Percentiles rank a stretch among this genome's conserved stretches.
These are phyloP conservation scores for Passiflora organensis DNA, from an alignment of 345 rosid species.

Conservation along the genomic window DNA sequence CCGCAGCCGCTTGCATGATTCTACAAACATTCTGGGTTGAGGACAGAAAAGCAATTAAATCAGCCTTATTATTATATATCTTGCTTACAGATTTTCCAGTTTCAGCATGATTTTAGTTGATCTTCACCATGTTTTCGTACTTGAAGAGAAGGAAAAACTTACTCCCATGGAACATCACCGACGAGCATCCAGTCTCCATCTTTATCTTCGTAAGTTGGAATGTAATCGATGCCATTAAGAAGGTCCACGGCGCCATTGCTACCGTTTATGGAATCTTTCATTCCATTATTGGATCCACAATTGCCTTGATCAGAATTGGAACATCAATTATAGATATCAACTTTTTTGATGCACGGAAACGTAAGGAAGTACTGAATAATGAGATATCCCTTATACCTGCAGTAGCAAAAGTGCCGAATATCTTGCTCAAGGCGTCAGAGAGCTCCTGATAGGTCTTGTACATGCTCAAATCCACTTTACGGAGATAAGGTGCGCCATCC, in stretches of 20 bases:
- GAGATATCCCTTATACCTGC: constrained; percentile 47
- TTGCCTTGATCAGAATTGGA: too few relatives aligned
- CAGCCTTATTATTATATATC: too few relatives aligned
- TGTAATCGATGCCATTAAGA: constrained; percentile 63
- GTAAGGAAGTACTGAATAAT: too few relatives aligned
- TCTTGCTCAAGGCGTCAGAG: constrained; percentile 57
- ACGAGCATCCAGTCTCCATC: constrained; percentile 98
- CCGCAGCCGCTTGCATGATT: constrained; percentile 82
- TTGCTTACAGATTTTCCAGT: too few relatives aligned
- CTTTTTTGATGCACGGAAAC: too few relatives aligned
- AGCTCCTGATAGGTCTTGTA: constrained; percentile 65
- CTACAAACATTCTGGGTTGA: constrained; percentile 72
- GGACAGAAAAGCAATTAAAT: neutral
- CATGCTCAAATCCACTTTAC: constrained; percentile 76
- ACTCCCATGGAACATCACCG: constrained; percentile 98
- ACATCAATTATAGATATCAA: too few relatives aligned
- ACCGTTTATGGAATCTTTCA: constrained; percentile 66
- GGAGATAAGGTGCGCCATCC: constrained; percentile 93
- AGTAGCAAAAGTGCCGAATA: constrained; percentile 72
- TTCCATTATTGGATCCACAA: constrained; percentile 73
- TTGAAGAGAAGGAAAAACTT: too few relatives aligned
- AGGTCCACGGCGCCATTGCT: constrained; percentile 63
- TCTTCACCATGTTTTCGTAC: too few relatives aligned
- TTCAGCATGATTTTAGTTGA: too few relatives aligned
- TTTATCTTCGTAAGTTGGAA: constrained; percentile 89